Conservation (phyloP, 176 grass and related monocot species). For the Dendrocalamus sinicus region DNA sequence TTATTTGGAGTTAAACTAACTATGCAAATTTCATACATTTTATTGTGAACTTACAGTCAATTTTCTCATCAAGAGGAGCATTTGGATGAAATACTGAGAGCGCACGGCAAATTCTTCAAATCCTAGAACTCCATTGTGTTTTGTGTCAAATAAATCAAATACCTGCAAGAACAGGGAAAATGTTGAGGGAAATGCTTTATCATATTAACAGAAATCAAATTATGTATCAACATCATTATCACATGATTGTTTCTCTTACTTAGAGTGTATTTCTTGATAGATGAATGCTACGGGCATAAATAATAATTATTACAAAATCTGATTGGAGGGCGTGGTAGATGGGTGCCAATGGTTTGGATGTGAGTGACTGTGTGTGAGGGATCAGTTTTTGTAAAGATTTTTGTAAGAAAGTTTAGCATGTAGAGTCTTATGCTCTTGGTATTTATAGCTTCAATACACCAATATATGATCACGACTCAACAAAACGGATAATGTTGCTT, state of each 20-base stretch:
- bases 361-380: background rate
- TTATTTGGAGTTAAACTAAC: conserved; percentile 1
- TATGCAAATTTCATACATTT: conserved; percentile 15
- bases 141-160: conserved; percentile 98
- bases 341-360: conserved; percentile 12
- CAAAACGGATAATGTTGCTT: background rate
- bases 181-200: background rate
- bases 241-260: background rate
- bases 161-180: conserved; percentile 58
- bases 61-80: conserved; percentile 84
- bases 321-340: background rate
- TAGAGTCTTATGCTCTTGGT: background rate
- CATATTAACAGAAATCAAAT: background rate
- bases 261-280: conserved; percentile 1
- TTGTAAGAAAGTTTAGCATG: background rate
- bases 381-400: background rate
- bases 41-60: conserved; percentile 69
- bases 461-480: background rate
- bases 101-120: conserved; percentile 97
- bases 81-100: conserved; percentile 97
- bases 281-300: background rate
- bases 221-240: background rate
- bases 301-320: background rate
- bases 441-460: background rate
- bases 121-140: conserved; percentile 92